These are phyloP conservation scores for Suillus occidentalis DNA, from an alignment of 768 basidiomycete species.

Conservation along the genomic window DNA sequence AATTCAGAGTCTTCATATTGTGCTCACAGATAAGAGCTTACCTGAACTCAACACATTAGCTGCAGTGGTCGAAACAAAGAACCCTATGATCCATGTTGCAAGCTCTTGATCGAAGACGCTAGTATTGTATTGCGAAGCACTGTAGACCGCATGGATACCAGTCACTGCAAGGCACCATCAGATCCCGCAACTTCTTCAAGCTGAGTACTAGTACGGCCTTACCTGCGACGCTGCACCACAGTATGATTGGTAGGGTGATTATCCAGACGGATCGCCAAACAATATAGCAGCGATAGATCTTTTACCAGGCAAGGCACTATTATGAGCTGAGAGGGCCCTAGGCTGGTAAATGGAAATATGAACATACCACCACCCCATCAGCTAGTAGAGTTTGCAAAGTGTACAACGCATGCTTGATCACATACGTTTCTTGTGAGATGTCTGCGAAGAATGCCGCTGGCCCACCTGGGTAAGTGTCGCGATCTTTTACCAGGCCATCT, in stretches of 20 bases:
- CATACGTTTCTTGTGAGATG: neutral
- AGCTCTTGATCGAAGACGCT: neutral
- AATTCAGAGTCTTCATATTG: neutral
- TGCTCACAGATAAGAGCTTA: neutral
- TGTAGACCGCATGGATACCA: neutral
- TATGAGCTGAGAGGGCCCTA: neutral
- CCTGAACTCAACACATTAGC: slow-evolving; percentile 8
- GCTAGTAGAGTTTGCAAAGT: neutral
- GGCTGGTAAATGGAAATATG: neutral
- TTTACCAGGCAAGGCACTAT: no score
- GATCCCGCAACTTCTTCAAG: neutral
- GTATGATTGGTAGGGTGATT: neutral
- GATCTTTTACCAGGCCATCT: neutral
- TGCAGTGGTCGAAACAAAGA: neutral
- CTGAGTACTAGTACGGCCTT: neutral
- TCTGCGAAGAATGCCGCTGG: neutral
- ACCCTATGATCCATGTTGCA: neutral
- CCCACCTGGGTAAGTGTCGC: neutral
- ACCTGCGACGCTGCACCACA: neutral
- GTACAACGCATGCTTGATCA: neutral
- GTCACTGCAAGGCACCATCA: neutral
- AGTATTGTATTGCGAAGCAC: neutral
- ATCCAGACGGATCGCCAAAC: neutral
- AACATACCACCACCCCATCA: neutral
- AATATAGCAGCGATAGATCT: neutral